Conservation (phyloP, 2,329 filamentous ascomycete genomes). For the Hymenoscyphus occultus region DNA sequence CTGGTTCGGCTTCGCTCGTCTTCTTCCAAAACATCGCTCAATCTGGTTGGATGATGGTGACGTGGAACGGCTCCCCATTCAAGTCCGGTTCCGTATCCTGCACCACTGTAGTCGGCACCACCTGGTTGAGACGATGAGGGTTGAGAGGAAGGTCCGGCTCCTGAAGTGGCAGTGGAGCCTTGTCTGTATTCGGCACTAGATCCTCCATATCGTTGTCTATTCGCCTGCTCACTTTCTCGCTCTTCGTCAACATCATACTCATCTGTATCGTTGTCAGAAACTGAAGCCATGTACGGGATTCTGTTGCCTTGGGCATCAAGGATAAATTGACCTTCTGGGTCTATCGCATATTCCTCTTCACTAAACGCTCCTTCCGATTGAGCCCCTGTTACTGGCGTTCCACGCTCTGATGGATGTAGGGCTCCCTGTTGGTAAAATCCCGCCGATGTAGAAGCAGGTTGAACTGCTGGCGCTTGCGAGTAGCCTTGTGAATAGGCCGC, state of each 20-base stretch:
- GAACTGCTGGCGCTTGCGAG: constrained; percentile 43
- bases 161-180: constrained; percentile 23
- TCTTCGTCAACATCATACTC: constrained; percentile 51
- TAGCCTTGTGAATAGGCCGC: constrained; percentile 39
- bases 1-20: constrained; percentile 77
- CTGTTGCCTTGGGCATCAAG: constrained; percentile 59
- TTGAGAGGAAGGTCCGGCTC: constrained; percentile 20
- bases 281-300: constrained; percentile 46
- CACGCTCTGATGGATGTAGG: constrained; percentile 39
- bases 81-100: constrained; percentile 59
- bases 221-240: constrained; percentile 29
- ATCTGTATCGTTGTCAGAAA: constrained; percentile 53
- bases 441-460: constrained; percentile 38
- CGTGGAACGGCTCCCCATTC: constrained; percentile 75
- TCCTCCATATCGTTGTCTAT: constrained; percentile 28
- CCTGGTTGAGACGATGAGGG: constrained; percentile 21
- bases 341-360: constrained; percentile 70
- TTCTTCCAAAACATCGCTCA: constrained; percentile 86
- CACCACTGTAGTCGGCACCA: constrained; percentile 61
- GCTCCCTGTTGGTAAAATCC: constrained; percentile 43
- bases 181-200: constrained; percentile 30
- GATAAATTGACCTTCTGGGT: constrained; percentile 58
- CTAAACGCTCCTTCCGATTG: constrained; percentile 58
- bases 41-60: constrained; percentile 82
- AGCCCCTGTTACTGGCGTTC: constrained; percentile 42